Base-by-base conservation (phyloP, 495 filamentous ascomycete species). In the Aspergillus sparsus region DNA sequence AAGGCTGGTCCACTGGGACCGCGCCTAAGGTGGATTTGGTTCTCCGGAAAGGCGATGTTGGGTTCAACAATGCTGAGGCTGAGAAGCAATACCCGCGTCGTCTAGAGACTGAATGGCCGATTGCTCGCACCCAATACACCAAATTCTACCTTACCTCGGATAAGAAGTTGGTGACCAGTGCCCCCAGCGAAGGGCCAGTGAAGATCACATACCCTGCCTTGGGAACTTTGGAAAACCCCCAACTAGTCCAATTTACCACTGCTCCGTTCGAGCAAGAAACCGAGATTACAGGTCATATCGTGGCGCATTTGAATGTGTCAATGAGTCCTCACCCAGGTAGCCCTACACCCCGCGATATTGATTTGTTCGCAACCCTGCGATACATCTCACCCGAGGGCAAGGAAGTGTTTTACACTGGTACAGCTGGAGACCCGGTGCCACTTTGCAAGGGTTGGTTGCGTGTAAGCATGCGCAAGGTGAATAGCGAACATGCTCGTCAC, bases 271-370 rank as follows among this genome's bases (percentile, higher is more conserved):
- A 77, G 21, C 54, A 65, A 12, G 84, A 87, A 55, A 87, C 78
- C 0, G 87, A 88, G 62, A 81, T 90, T 39, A 90, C 87, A 0
- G 87, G 87, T 10, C 83, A 90, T 56, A 76, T 88, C 50, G 75
- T 83, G 5, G 85, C 84, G 0, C 84, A 83, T 62, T 69, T 89
- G 18, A 82, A 82, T 55, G 79, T 89, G 1, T 86, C 83, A 0
- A 72, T 84, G 36, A 82, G 75, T 5, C 74, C 81, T 0, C 64
- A 75, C 13, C 55, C 71, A 0, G 62, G 68, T 42, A 52, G 56
- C n/a, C 59, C 64, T 10, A 66, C 58, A 6, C 75, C 72, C 10
- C 70, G 58, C 2, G 87, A 90, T 52, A 83, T 90, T 16, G 87
- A 89, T 65, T 67, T 89, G 35, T 89, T 89, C 66, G 53, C 88